Base-by-base conservation (phyloP, 495 filamentous ascomycete genomes). In the Penicillium canariense region DNA sequence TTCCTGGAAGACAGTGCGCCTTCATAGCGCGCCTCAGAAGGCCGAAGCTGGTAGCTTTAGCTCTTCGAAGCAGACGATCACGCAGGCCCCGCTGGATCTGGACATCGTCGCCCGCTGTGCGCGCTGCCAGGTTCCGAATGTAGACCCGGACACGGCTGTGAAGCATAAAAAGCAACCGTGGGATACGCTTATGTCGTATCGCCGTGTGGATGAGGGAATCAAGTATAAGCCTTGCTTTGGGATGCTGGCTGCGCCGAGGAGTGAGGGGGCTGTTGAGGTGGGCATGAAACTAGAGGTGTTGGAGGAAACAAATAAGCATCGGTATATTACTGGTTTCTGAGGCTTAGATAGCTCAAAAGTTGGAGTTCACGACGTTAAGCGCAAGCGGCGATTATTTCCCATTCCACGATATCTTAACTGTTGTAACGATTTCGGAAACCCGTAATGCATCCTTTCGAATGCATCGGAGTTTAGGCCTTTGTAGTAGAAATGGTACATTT, bases 121-220 rank as follows among this genome's bases (percentile, higher is more conserved):
- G 5, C 81, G 92, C 31, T 96, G 92, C 66, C 88, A 87, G 58
- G 75, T 96, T 49, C 92, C 92, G 10, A 96, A 96, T 67, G 87
- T 92, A 3, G 79, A 95, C 71, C 90, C 80, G 10, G 76, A 77
- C 4, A 89, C 83, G 2, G 93, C 88, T 2, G 57, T 77, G 15
- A 84, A 83, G 56, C 87, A 96, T 68, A 69, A 70, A 11, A 80
- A 73, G 20, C 87, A 97, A 74, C 92, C 93, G 12, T 87, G 90
- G 71, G 75, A 77, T 58, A 89, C 88, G 5, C 71, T 96, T 60
- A 73, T 86, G 48, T 81, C 74, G 36, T 88, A 87, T 68, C 80
- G 91, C 23, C 71, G 82, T 14, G 81, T 96, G 5, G 93, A 96
- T 67, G 73, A 81, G 32, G 91, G 92, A 9, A 82, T 86, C 7